Conservation (phyloP, 768 basidiomycete species). For the Tricholoma furcatifolium region DNA sequence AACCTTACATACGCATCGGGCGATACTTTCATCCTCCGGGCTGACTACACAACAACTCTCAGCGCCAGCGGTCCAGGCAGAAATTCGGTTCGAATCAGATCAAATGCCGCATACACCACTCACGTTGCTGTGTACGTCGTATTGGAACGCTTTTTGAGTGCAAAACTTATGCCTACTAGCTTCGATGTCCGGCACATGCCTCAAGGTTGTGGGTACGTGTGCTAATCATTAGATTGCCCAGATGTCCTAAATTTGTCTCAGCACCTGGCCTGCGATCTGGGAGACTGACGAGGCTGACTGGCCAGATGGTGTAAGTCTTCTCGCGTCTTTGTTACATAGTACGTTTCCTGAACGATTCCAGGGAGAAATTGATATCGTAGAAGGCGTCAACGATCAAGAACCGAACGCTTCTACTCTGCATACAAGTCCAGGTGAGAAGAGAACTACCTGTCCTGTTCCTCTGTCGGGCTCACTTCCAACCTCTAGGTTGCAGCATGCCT, state of each 20-base stretch:
- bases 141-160: not conserved
- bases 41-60: slow-evolving; percentile 46
- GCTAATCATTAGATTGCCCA: too few species aligned
- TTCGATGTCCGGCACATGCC: slow-evolving; percentile 52
- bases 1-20: slow-evolving; percentile 54
- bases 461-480: not conserved
- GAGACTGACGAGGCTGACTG: slow-evolving; percentile 35
- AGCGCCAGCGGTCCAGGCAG: slow-evolving; percentile 47
- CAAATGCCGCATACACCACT: slow-evolving; percentile 48
- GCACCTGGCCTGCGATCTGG: slow-evolving; percentile 45
- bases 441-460: not conserved
- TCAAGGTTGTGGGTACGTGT: slow-evolving; percentile 45
- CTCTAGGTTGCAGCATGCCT: slow-evolving; percentile 44
- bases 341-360: not conserved
- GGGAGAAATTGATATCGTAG: slow-evolving; percentile 41
- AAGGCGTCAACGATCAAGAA: slow-evolving; percentile 38
- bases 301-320: slow-evolving; percentile 29
- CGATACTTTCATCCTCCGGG: slow-evolving; percentile 51
- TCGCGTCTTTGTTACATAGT: not conserved
- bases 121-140: slow-evolving; percentile 52
- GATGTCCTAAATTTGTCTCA: not conserved
- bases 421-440: slow-evolving; percentile 27
- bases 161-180: slow-evolving; percentile 13
- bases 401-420: slow-evolving; percentile 38
- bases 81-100: slow-evolving; percentile 51